Base-by-base conservation (phyloP, 305 asterid genomes). In the Striga hermonthica region DNA sequence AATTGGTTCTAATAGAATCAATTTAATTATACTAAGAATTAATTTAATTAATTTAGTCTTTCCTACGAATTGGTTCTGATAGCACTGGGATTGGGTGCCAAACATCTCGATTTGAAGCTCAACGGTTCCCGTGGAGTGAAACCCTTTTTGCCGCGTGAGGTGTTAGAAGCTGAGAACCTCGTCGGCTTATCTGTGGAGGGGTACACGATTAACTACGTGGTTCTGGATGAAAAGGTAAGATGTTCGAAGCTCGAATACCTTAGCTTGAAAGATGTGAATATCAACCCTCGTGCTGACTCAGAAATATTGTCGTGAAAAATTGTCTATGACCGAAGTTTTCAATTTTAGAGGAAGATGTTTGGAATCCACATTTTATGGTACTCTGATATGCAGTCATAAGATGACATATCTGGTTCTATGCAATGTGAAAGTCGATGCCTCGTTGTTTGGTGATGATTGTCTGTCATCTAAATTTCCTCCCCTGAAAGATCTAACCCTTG, bases 391-490 rank as follows among this genome's bases (percentile, higher is more conserved):
- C 55, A 48, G 31, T 2, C 31, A 22, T 5, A 13, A 48, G 9
- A 2, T 48, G 6, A 48, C 22, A 22, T 48, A 22, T 4, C 28
- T 48, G 7, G 22, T 48, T 15, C 22, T 48, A 11, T n/a, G 16
- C 5, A 4, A 3, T 4, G 28, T 13, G 6, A 22, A 12, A 4
- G 12, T 72, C 15, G 59, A 15, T 1, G 8, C 0, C 4, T 35
- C 3, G n/a, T 48, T 56, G 9, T 68, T 57, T 11, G 4, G 2
- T 0, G 62, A 31, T 22, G 31, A 22, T 22, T 2, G 31, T 49
- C 40, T 54, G 3, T 56, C 49, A 4, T 34, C 9, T 31, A 60
- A 50, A 55, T 74, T 74, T 37, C 72, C 75, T 39, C 65, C 69
- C 64, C 5, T 75, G 13, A 47, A 65, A 50, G 59, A 75, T 6